Evolutionary conservation across 176 grass and related monocot genomes (phyloP).

Genomic region (Tillandsia fasciculata): DNA sequence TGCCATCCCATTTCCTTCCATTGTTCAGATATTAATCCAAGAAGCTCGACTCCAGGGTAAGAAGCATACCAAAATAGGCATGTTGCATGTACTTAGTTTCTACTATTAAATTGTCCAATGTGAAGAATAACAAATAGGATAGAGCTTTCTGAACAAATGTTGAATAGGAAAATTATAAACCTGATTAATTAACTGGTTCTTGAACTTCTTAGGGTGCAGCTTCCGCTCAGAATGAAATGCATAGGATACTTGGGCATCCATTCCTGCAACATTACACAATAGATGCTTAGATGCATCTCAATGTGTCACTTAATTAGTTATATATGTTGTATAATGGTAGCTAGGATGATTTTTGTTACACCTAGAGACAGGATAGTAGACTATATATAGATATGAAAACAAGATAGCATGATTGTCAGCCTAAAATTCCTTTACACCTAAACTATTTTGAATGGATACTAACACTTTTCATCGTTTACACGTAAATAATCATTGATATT

Average conservation of each 20-base stretch:
- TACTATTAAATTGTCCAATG: neutral
- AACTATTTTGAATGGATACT: too few relatives aligned
- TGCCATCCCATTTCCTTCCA: constrained; percentile 99
- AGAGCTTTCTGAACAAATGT: neutral
- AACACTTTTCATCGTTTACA: too few relatives aligned
- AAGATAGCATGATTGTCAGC: too few relatives aligned
- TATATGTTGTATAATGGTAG: neutral
- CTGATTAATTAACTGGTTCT: constrained; percentile 80
- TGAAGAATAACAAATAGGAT: neutral
- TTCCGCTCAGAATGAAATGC: constrained; percentile 90
- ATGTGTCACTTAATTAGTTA: neutral
- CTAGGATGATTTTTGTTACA: neutral
- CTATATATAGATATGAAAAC: too few relatives aligned
- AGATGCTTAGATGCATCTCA: neutral
- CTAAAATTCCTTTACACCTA: too few relatives aligned
- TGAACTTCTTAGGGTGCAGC: constrained; percentile 86
- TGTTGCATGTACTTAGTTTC: neutral
- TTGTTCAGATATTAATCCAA: constrained; percentile 70
- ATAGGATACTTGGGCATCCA: constrained; percentile 95
- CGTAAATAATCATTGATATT: neutral
- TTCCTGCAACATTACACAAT: constrained; percentile 38
- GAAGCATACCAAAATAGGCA: constrained; percentile 26
- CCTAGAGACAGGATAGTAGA: too few relatives aligned
- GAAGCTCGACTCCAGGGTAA: constrained; percentile 76
- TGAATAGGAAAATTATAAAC: constrained; percentile 16